Percentiles rank a stretch among this genome's conserved stretches.
Evolutionary conservation across 2,329 filamentous ascomycete genomes (phyloP).

Genomic region (Hypoxylon sp.): DNA sequence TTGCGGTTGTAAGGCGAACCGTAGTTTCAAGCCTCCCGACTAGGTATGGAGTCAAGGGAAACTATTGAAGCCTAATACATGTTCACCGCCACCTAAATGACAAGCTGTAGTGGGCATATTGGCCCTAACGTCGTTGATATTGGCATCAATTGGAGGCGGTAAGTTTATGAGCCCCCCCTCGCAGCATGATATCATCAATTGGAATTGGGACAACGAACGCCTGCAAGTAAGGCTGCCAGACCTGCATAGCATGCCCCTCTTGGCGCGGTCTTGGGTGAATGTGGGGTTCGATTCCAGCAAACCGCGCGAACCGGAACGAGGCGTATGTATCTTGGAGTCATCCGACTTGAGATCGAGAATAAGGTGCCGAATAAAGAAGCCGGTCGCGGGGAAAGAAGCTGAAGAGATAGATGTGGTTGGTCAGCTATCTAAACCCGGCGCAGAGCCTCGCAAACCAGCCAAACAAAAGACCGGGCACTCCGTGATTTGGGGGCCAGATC

Average conservation of each 20-base stretch:
- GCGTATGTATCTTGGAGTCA: too few species aligned
- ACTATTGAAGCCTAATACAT: not conserved
- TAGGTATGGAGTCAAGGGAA: not conserved
- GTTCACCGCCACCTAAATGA: not conserved
- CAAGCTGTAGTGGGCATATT: too few species aligned
- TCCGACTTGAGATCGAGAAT: constrained; percentile 13
- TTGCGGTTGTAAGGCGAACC: not conserved
- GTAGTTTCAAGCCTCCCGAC: constrained; percentile 3
- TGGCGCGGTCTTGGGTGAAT: constrained; percentile 4
- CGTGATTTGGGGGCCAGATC: constrained; percentile 21
- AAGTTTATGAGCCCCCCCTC: constrained; percentile 3
- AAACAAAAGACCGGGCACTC: constrained; percentile 1
- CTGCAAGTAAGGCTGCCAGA: not conserved
- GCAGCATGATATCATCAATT: constrained; percentile 2
- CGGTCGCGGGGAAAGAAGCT: constrained; percentile 6
- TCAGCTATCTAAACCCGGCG: not conserved
- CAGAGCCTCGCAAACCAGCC: constrained; percentile 9
- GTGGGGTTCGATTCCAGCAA: constrained; percentile 5
- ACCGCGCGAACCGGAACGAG: too few species aligned
- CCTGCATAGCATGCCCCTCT: constrained; percentile 8
- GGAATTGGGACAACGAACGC: constrained; percentile 1
- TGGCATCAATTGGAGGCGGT: too few species aligned
- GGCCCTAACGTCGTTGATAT: too few species aligned
- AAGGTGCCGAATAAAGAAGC: too few species aligned
- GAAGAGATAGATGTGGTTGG: constrained; percentile 4